phyloP scores from a whole-genome alignment of 2,329 filamentous ascomycete species.

The Aspergillus felis region DNA sequence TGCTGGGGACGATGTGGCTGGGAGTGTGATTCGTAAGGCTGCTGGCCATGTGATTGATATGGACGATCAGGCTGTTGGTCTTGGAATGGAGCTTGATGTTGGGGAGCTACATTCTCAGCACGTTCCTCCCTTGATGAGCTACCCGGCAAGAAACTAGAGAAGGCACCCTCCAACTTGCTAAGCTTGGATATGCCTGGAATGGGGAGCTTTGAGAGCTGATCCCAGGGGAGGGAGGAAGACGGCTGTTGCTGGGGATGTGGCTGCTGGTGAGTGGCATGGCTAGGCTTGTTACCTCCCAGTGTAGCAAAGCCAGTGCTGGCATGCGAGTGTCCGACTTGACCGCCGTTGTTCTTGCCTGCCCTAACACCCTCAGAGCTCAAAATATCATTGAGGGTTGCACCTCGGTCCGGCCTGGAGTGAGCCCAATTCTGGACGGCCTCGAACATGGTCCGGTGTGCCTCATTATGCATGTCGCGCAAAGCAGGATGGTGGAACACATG shows the following conservation, averaged over 20 bases:
- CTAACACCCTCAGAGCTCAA: conserved; percentile 80
- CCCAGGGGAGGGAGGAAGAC: conserved; percentile 26
- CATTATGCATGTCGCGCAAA: conserved; percentile 67
- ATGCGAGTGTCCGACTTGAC: conserved; percentile 30
- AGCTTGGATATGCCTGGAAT: conserved; percentile 38
- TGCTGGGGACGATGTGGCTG: conserved; percentile 5
- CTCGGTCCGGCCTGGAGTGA: conserved; percentile 62
- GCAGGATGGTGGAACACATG: conserved; percentile 89
- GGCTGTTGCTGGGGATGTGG: conserved; percentile 21
- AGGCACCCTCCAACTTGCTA: conserved; percentile 30
- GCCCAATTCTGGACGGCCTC: conserved; percentile 79
- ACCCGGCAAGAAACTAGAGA: conserved; percentile 28
- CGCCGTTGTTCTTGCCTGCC: conserved; percentile 64
- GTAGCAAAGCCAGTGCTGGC: conserved; percentile 24
- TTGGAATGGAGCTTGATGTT: neutral
- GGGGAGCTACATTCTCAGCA: conserved; percentile 3
- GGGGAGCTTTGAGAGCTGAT: conserved; percentile 29
- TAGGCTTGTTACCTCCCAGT: conserved; percentile 17
- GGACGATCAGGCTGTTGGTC: conserved; percentile 4
- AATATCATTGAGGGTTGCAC: conserved; percentile 65
- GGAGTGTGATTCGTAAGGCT: conserved; percentile 2
- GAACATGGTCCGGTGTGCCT: conserved; percentile 88
- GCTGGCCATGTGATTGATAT: conserved; percentile 3
- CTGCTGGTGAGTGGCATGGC: conserved; percentile 17
- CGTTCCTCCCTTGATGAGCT: conserved; percentile 20